A percentile compares a stretch with the other conserved stretches of the same genome.
Conservation (phyloP, 2,329 filamentous ascomycete genomes). For the Seiridium unicorne region DNA sequence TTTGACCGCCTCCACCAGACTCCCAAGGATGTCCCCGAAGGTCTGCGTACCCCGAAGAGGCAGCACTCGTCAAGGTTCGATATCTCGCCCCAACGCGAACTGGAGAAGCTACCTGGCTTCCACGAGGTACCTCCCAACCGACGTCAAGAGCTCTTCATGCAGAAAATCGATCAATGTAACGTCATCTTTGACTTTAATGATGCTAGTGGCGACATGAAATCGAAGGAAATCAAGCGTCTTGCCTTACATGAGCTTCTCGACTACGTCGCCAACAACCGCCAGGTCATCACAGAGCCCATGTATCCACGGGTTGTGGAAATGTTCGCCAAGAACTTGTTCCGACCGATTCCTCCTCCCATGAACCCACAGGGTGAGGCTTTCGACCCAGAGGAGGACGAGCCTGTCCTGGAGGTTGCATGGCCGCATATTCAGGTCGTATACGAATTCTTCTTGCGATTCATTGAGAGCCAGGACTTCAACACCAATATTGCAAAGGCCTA, state of each 20-base stretch:
- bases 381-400: slow-evolving; percentile 97
- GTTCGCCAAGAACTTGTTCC: slow-evolving; percentile 98
- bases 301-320: slow-evolving; percentile 98
- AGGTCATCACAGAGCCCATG: slow-evolving; percentile 98
- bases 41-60: slow-evolving; percentile 89
- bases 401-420: slow-evolving; percentile 97
- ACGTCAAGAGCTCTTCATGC: slow-evolving; percentile 96
- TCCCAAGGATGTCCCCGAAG: slow-evolving; percentile 94
- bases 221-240: slow-evolving; percentile 97
- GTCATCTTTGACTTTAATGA: slow-evolving; percentile 99
- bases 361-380: slow-evolving; percentile 98
- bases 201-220: slow-evolving; percentile 97
- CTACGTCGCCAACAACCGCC: slow-evolving; percentile 97
- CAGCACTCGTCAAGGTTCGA: slow-evolving; percentile 98
- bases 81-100: slow-evolving; percentile 92
- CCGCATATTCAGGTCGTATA: slow-evolving; percentile 99
- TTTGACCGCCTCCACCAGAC: slow-evolving; percentile 89
- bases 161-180: slow-evolving; percentile 99
- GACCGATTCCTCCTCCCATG: slow-evolving; percentile 93
- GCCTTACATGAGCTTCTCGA: slow-evolving; percentile 94
- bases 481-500: slow-evolving; percentile 99
- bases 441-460: slow-evolving; percentile 98
- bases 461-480: slow-evolving; percentile 99
- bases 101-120: slow-evolving; percentile 96
- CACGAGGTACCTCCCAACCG: slow-evolving; percentile 95